Percentiles rank a stretch among this genome's conserved stretches.
phyloP scores from a whole-genome alignment of 441 rosid genomes.

The Viola pubescens region DNA sequence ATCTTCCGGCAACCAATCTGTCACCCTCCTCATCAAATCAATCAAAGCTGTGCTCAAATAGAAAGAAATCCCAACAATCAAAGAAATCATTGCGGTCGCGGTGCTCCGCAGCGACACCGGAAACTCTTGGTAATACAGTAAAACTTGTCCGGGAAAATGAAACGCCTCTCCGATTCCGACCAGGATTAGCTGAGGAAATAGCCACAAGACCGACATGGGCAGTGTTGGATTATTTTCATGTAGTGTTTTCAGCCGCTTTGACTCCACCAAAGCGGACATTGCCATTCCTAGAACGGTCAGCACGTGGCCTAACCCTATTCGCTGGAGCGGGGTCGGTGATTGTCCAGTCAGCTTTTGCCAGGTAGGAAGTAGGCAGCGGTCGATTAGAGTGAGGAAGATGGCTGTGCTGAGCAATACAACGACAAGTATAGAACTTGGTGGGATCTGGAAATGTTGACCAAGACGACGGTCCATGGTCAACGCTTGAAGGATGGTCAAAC shows the following conservation, averaged over 20 bases:
- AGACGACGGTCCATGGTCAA: slow-evolving; percentile 24
- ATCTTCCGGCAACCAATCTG: slow-evolving; percentile 30
- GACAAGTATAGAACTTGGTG: slow-evolving; percentile 22
- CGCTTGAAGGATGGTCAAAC: slow-evolving; percentile 29
- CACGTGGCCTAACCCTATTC: slow-evolving; percentile 45
- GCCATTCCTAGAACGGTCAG: slow-evolving; percentile 35
- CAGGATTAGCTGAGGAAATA: slow-evolving; percentile 42
- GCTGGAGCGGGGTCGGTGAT: slow-evolving; percentile 35
- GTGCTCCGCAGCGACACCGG: slow-evolving; percentile 40
- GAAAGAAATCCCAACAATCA: slow-evolving; percentile 36
- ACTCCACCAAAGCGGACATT: slow-evolving; percentile 43
- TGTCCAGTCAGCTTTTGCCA: slow-evolving; percentile 18
- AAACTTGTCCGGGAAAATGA: slow-evolving; percentile 47
- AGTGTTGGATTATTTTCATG: slow-evolving; percentile 16
- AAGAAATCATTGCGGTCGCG: slow-evolving; percentile 43
- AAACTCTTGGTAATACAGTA: slow-evolving; percentile 52
- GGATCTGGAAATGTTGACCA: slow-evolving; percentile 19
- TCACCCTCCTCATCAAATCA: slow-evolving; percentile 8
- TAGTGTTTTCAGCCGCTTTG: slow-evolving; percentile 31
- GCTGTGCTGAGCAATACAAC: slow-evolving; percentile 10
- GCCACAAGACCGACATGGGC: slow-evolving; percentile 43
- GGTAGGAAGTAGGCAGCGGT: slow-evolving; percentile 11
- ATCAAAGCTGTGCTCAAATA: slow-evolving; percentile 32
- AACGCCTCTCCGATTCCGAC: slow-evolving; percentile 52
- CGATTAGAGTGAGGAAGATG: slow-evolving; percentile 18